Percentiles rank a stretch among this genome's conserved stretches.
Conservation (phyloP, 2,329 filamentous ascomycete genomes). For the Alternaria consortialis region DNA sequence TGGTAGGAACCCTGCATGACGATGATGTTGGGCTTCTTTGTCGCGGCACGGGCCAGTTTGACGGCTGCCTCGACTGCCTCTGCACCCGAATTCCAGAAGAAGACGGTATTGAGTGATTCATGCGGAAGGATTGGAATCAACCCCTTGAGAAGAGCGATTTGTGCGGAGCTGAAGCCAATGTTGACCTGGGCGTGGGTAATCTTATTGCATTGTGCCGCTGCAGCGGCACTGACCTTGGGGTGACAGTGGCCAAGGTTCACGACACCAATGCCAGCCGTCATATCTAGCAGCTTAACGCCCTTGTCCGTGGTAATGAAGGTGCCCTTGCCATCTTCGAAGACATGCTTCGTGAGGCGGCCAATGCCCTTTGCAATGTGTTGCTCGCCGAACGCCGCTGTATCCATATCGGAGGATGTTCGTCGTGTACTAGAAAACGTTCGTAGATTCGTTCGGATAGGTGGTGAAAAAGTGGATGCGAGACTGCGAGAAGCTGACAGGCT, state of each 20-base stretch:
- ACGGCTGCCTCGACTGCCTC: slow-evolving; percentile 43
- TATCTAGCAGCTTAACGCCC: slow-evolving; percentile 42
- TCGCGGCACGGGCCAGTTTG: slow-evolving; percentile 40
- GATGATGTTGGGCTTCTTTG: slow-evolving; percentile 45
- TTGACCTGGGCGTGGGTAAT: slow-evolving; percentile 45
- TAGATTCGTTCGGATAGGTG: slow-evolving; percentile 9
- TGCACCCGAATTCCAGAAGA: slow-evolving; percentile 44
- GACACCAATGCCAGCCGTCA: slow-evolving; percentile 42
- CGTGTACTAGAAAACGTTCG: slow-evolving; percentile 32
- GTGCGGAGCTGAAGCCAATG: slow-evolving; percentile 41
- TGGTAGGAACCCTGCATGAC: slow-evolving; percentile 46
- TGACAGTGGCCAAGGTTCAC: slow-evolving; percentile 44
- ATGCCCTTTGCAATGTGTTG: slow-evolving; percentile 44
- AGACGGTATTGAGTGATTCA: slow-evolving; percentile 39
- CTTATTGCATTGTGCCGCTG: slow-evolving; percentile 41
- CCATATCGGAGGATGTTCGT: slow-evolving; percentile 23
- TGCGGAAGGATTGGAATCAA: slow-evolving; percentile 41
- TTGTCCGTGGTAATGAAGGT: slow-evolving; percentile 44
- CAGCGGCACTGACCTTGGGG: slow-evolving; percentile 42
- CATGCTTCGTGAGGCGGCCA: slow-evolving; percentile 42
- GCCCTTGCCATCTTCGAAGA: slow-evolving; percentile 43
- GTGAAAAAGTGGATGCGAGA: slow-evolving; percentile 21
- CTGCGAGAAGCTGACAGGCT: slow-evolving; percentile 24
- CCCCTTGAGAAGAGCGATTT: slow-evolving; percentile 40
- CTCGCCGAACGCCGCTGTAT: slow-evolving; percentile 38